Base-by-base conservation (phyloP, 2,329 filamentous ascomycete species). In the Calonectria multiphialidica region DNA sequence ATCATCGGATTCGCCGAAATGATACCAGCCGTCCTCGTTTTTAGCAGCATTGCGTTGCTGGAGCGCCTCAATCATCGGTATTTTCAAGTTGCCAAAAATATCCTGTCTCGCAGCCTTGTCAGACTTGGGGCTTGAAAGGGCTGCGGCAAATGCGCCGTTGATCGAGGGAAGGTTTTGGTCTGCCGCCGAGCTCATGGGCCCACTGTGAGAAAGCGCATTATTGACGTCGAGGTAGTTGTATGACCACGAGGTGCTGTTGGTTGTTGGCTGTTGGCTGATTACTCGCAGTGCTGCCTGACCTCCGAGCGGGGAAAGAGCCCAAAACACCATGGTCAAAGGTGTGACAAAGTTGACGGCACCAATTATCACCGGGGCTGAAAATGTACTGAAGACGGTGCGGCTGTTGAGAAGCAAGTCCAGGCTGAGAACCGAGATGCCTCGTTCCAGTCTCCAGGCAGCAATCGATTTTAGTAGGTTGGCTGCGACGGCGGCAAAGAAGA, bases 361-460 rank as follows among this genome's bases (percentile, higher is more conserved):
- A n/a, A 71, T 45, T n/a, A 61, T 35, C 2, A 67, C 10, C 3
- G 68, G 63, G 1, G 63, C 62, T 13, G 64, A 35, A 12, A 67
- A n/a, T 42, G 68, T 40, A 16, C 68, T 71, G 21, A 71, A 67
- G 35, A 66, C 57, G 4, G 68, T 71, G 15, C 68, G 63, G 35
- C 64, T 71, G 21, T 64, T 50, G 40, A 71, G 63, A 28, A 71
- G 62, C 25, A 67, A 67, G n/a, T 67, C 68, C 7, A 71, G 45
- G 28, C 45, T 67, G 16, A 67, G 53, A 13, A 71, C 55, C 1
- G 63, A 53, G 44, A 71, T 63, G 23, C 68, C 68, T 15, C 55
- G 44, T 33, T 68, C 64, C 2, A 71, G 64, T 33, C 67, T 68
- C 68, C 64, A 71, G 5, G 53, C 50, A 1, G 68, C 68, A 18